These are phyloP conservation scores for Ocimum tenuiflorum DNA, from an alignment of 257 asterid species.

Conservation along the genomic window DNA sequence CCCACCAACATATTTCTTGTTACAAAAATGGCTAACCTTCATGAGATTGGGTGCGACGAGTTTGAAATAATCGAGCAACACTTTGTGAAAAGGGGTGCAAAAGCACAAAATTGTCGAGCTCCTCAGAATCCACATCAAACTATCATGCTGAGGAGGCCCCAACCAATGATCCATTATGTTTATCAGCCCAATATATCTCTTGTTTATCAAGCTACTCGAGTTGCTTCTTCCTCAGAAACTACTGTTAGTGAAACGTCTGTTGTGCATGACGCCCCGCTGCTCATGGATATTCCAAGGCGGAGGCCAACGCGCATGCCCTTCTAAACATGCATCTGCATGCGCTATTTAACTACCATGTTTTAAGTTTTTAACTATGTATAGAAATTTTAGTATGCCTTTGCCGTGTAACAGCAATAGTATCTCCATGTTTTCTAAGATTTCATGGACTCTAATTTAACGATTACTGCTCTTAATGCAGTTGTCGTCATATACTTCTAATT, in stretches of 20 bases:
- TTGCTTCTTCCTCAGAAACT: conserved; percentile 12
- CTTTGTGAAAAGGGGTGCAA: conserved; percentile 13
- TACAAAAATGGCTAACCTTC: conserved; percentile 14
- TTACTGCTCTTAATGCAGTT: not conserved
- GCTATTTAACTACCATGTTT: not conserved
- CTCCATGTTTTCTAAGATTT: not conserved
- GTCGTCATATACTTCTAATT: not conserved
- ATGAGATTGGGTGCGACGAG: conserved; percentile 34
- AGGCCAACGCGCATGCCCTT: not conserved
- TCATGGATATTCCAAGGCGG: conserved; percentile 16
- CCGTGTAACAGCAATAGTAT: not conserved
- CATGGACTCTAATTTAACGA: not conserved
- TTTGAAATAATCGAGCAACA: conserved; percentile 25
- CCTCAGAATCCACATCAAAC: conserved; percentile 2
- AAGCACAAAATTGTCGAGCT: conserved; percentile 2
- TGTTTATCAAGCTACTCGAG: conserved; percentile 1
- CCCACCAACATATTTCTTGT: not conserved
- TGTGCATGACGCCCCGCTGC: conserved; percentile 12
- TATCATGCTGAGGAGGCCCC: not conserved
- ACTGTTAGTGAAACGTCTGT: conserved; percentile 11
- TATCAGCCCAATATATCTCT: conserved; percentile 21
- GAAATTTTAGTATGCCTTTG: not conserved
- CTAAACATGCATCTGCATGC: not conserved
- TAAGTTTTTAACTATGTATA: not conserved
- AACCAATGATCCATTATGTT: not conserved